Percentiles rank a stretch among this genome's conserved stretches.
phyloP scores from a whole-genome alignment of 306 rosid species.

The Vicia faba region DNA sequence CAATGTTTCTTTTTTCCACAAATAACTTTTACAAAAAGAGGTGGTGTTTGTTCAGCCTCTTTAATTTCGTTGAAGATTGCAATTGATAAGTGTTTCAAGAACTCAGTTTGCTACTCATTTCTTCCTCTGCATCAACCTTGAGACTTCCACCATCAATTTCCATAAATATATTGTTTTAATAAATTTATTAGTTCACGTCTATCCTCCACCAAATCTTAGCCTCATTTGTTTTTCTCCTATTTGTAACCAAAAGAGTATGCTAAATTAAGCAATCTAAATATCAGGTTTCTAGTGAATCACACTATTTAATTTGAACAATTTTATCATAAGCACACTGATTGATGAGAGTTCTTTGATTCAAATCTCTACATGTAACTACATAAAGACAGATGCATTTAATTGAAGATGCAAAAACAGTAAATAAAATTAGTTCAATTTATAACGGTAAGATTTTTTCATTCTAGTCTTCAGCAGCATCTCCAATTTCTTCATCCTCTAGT shows the following conservation, averaged over 20 bases:
- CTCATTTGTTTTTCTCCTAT: not conserved
- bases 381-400: constrained; percentile 2
- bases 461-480: constrained; percentile 80
- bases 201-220: too few relatives aligned
- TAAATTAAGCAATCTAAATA: not conserved
- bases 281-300: not conserved
- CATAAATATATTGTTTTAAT: too few relatives aligned
- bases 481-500: constrained; percentile 92
- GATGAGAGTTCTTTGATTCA: constrained; percentile 15
- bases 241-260: not conserved
- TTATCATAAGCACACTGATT: constrained; percentile 7
- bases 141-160: too few relatives aligned
- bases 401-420: constrained; percentile 18
- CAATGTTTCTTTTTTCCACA: too few relatives aligned
- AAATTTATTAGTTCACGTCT: too few relatives aligned
- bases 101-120: too few relatives aligned
- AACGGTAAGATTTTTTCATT: constrained; percentile 30
- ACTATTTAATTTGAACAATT: constrained; percentile 5
- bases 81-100: too few relatives aligned
- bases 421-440: not conserved
- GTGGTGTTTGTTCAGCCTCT: too few relatives aligned
- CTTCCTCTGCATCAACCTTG: too few relatives aligned
- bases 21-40: too few relatives aligned
- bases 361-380: constrained; percentile 40
- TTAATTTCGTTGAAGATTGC: too few relatives aligned